Evolutionary conservation across 192 early-diverging fungal genomes (phyloP), one percentile per base, ranked within the genome.

Genomic region (Dissophora ornata): DNA sequence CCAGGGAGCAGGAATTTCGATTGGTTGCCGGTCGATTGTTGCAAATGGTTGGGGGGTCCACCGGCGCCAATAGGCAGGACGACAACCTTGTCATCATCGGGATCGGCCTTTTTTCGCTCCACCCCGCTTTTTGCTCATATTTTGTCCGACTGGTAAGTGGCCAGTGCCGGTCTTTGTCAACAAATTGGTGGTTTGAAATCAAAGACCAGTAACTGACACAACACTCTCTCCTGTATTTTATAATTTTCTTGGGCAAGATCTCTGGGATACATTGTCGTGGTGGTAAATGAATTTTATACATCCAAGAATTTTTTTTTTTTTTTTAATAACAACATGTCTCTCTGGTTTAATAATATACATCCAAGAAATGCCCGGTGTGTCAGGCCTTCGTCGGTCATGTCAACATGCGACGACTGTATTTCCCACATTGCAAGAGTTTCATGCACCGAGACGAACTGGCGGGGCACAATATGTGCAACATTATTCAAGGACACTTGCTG

Each of bases 231-330:
- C 18, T 25, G 8, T 28, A 4, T 50, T 13, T 4, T 45, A 45
- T 45, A 4, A 5, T 50, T 34, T 55, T 19, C 16, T 21, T 60
- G 48, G 58, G 58, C 45, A 18, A 8, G 58, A 21, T 60, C 45
- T 9, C 48, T 38, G 12, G 47, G 24, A 2, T 62, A 62, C 24
- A 18, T 48, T 25, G 48, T 51, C 9, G 13, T 62, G 13, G 48
- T 47, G 1, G 25, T 62, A 8, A 61, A 62, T 41, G 60, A 62
- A 41, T 51, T 28, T 41, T 51, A 51, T 28, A 62, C 48, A 13
- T 57, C n/a, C n/a, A n/a, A n/a, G n/a, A n/a, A n/a, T n/a, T n/a
- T n/a, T n/a, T n/a, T n/a, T n/a, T n/a, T n/a, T n/a, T n/a, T n/a
- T n/a, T n/a, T n/a, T n/a, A n/a, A n/a, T n/a, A n/a, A n/a, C n/a